phyloP scores from a whole-genome alignment of 2,329 filamentous ascomycete species.

The Fusarium nisikadoi region DNA sequence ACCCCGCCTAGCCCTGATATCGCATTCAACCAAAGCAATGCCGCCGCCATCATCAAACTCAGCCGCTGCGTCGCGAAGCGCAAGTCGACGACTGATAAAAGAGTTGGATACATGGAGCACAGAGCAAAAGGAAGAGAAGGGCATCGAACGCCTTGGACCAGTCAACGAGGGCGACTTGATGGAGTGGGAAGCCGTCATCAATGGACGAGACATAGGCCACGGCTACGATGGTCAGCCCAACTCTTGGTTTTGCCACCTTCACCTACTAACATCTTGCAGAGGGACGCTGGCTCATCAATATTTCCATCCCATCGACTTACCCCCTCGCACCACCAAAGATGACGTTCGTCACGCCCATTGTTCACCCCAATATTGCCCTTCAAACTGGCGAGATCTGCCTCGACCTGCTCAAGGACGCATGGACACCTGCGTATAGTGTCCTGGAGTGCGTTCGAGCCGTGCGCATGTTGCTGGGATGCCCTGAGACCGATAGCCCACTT shows the following conservation, averaged over 20 bases:
- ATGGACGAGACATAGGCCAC: constrained; percentile 64
- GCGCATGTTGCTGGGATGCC: constrained; percentile 71
- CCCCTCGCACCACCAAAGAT: constrained; percentile 82
- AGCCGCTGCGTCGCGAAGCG: constrained; percentile 53
- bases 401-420: constrained; percentile 81
- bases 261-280: constrained; percentile 48
- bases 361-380: constrained; percentile 81
- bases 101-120: constrained; percentile 65
- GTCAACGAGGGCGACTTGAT: constrained; percentile 65
- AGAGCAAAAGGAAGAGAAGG: constrained; percentile 60
- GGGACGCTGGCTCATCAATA: constrained; percentile 85
- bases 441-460: constrained; percentile 78
- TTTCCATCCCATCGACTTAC: constrained; percentile 81
- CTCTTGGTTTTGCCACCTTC: background rate
- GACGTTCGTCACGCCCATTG: constrained; percentile 83
- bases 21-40: constrained; percentile 21
- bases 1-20: constrained; percentile 1
- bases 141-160: constrained; percentile 69
- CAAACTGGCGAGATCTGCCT: constrained; percentile 91
- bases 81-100: constrained; percentile 67
- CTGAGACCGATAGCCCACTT: constrained; percentile 78
- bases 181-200: constrained; percentile 69
- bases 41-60: constrained; percentile 34
- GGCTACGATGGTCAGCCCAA: constrained; percentile 64
- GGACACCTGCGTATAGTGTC: constrained; percentile 88